Conservation (phyloP, 371 early-diverging fungal species). For the Mortierella sp. region DNA sequence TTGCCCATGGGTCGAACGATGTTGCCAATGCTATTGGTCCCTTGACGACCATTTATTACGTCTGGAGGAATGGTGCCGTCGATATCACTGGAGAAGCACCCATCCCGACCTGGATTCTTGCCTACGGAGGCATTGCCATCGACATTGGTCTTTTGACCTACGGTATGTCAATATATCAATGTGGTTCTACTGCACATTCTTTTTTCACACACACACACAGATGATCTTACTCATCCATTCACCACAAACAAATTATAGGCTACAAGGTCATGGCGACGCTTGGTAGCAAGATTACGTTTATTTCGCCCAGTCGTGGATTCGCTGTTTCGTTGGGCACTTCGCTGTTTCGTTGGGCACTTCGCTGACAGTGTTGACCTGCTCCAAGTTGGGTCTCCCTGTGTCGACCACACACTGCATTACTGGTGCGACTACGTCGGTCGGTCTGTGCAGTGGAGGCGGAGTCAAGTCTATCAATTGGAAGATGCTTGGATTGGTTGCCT, state of each 20-base stretch:
- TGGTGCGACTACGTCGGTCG: conserved; percentile 87
- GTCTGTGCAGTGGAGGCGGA: conserved; percentile 84
- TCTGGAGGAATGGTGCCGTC: conserved; percentile 74
- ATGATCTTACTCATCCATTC: background rate
- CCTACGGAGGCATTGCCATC: conserved; percentile 76
- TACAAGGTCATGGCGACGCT: conserved; percentile 82
- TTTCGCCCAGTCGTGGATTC: conserved; percentile 90
- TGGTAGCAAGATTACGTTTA: conserved; percentile 90
- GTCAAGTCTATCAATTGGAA: conserved; percentile 86
- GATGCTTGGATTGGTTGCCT: conserved; percentile 75
- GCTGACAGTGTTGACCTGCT: conserved; percentile 87
- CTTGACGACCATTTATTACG: conserved; percentile 72
- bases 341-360: conserved; percentile 85
- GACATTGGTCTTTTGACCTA: conserved; percentile 82
- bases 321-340: conserved; percentile 86
- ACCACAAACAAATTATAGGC: background rate
- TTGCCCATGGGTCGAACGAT: conserved; percentile 93
- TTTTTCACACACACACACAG: background rate
- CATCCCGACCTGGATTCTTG: conserved; percentile 64
- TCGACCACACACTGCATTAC: conserved; percentile 93
- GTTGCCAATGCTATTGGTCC: conserved; percentile 93
- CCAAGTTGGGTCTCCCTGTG: conserved; percentile 84
- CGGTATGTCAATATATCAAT: conserved; percentile 47
- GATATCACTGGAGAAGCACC: conserved; percentile 63
- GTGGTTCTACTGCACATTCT: background rate